A percentile compares a stretch with the other conserved stretches of the same genome.
Evolutionary conservation across 2,329 filamentous ascomycete genomes (phyloP).

Genomic region (Aspergillus piperis): DNA sequence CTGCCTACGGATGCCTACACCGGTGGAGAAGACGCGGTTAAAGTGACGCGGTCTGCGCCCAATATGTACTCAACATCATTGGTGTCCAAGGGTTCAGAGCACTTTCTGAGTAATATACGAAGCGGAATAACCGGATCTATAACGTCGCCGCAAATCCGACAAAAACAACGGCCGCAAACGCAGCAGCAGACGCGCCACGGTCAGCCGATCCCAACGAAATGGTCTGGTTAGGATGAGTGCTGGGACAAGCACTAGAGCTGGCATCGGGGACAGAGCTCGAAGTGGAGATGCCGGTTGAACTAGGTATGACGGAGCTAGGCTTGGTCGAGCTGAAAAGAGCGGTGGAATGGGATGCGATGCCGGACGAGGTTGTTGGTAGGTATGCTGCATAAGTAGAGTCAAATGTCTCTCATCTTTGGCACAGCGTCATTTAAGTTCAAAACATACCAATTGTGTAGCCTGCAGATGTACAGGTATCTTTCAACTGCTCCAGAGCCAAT

Average conservation of each 20-base stretch:
- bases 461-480: constrained; percentile 40
- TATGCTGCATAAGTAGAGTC: neutral
- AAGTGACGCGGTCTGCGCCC: too few species aligned
- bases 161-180: constrained; percentile 44
- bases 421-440: neutral
- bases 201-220: constrained; percentile 31
- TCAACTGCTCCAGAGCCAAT: constrained; percentile 42
- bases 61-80: too few species aligned
- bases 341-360: constrained; percentile 23
- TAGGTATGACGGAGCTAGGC: constrained; percentile 20
- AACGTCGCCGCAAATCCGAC: constrained; percentile 43
- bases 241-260: constrained; percentile 25
- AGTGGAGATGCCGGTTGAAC: constrained; percentile 26
- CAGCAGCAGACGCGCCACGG: constrained; percentile 38
- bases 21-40: too few species aligned
- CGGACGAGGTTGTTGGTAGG: constrained; percentile 16
- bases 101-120: neutral
- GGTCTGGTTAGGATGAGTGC: constrained; percentile 23
- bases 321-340: neutral
- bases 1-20: too few species aligned
- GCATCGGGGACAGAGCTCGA: constrained; percentile 17
- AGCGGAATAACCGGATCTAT: constrained; percentile 19
- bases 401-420: neutral
- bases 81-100: neutral
- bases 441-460: constrained; percentile 44